Evolutionary conservation across 352 stramenopile genomes (phyloP).

Genomic region (Globisporangium recalcitrans): DNA sequence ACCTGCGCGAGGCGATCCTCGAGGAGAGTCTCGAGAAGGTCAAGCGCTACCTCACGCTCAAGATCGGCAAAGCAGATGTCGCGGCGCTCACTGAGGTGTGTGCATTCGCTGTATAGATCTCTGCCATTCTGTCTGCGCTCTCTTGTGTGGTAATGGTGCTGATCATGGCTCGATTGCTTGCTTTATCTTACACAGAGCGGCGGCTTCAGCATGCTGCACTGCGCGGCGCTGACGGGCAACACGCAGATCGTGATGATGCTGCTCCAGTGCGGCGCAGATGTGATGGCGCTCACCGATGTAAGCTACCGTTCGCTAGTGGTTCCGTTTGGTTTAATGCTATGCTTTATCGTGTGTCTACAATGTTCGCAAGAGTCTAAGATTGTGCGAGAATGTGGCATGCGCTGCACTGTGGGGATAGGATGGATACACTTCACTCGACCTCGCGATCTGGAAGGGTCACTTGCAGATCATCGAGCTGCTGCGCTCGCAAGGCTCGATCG

Average conservation of each 20-base stretch:
- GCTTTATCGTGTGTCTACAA: not conserved
- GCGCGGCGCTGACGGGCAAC: conserved; percentile 65
- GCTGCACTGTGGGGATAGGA: conserved; percentile 34
- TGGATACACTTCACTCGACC: conserved; percentile 73
- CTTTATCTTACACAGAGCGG: conserved; percentile 34
- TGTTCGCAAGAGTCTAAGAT: not conserved
- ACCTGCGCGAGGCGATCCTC: conserved; percentile 76
- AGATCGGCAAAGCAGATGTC: conserved; percentile 81
- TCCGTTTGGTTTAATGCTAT: not conserved
- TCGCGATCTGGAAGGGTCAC: conserved; percentile 79
- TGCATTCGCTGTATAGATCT: not conserved
- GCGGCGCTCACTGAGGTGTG: conserved; percentile 60
- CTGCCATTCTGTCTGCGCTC: not conserved
- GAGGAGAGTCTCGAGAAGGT: conserved; percentile 78
- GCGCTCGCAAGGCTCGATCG: conserved; percentile 72
- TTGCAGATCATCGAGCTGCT: conserved; percentile 80
- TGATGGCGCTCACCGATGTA: conserved; percentile 74
- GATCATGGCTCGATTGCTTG: not conserved
- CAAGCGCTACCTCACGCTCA: conserved; percentile 74
- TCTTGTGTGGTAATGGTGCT: not conserved
- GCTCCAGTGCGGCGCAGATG: conserved; percentile 70
- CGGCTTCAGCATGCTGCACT: conserved; percentile 81
- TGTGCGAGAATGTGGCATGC: conserved; percentile 1
- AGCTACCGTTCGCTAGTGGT: conserved; percentile 2
- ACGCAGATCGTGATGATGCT: conserved; percentile 88